These are phyloP conservation scores for Rhodotorula mucilaginosa DNA, from an alignment of 1,284 basidiomycete species.

Conservation along the genomic window DNA sequence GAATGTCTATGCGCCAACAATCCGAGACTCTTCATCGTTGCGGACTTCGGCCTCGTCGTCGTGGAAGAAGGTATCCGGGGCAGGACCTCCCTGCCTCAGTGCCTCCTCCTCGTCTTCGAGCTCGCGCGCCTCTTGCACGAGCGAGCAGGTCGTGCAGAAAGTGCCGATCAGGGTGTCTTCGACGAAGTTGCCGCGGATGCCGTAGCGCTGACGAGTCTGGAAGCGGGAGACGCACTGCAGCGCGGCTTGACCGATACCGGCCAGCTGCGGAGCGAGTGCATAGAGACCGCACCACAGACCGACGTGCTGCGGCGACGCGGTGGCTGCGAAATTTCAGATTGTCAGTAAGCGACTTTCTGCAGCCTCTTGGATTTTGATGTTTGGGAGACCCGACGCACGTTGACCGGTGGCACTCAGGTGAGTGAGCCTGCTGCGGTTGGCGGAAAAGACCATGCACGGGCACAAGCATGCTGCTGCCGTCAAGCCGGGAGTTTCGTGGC, in stretches of 20 bases:
- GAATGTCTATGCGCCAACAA: neutral
- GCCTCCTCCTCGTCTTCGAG: slow-evolving; percentile 34
- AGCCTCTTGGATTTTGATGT: too few species aligned
- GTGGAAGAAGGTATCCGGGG: slow-evolving; percentile 19
- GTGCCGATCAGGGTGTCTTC: slow-evolving; percentile 33
- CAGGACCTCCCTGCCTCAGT: neutral
- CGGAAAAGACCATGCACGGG: slow-evolving; percentile 29
- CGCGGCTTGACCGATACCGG: slow-evolving; percentile 32
- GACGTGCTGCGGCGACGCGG: slow-evolving; percentile 15
- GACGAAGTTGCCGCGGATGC: slow-evolving; percentile 30
- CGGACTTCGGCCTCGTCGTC: slow-evolving; percentile 23
- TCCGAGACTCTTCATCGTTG: neutral
- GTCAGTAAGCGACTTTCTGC: neutral
- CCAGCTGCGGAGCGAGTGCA: slow-evolving; percentile 28
- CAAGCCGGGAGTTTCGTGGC: slow-evolving; percentile 21
- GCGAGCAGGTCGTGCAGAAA: slow-evolving; percentile 33
- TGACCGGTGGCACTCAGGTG: slow-evolving; percentile 23
- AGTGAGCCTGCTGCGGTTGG: slow-evolving; percentile 21
- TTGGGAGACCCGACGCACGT: slow-evolving; percentile 15
- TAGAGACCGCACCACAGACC: slow-evolving; percentile 33
- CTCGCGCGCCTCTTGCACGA: slow-evolving; percentile 38
- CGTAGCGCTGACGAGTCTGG: slow-evolving; percentile 34
- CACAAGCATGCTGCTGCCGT: slow-evolving; percentile 22
- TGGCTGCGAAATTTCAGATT: slow-evolving; percentile 2
- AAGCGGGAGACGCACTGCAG: slow-evolving; percentile 33